phyloP scores from a whole-genome alignment of 257 asterid species.

The Petunia axillaris region DNA sequence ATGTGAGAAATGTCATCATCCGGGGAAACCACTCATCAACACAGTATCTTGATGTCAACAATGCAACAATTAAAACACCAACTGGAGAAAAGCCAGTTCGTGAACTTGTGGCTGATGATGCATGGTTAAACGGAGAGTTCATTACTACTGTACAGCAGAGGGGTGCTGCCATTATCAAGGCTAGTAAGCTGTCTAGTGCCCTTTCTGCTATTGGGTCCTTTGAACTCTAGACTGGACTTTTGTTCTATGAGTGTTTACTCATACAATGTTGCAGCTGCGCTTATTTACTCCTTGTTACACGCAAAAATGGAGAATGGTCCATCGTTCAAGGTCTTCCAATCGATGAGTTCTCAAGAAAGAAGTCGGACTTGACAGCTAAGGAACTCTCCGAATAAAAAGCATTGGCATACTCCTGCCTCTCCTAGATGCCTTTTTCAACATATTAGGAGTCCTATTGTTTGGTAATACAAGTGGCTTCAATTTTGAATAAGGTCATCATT shows the following conservation, averaged over 20 bases:
- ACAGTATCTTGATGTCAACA: conserved; percentile 90
- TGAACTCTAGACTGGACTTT: conserved; percentile 97
- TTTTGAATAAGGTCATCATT: conserved; percentile 41
- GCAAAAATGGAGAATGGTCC: conserved; percentile 89
- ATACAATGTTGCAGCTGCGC: conserved; percentile 79
- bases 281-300: conserved; percentile 87
- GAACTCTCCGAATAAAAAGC: conserved; percentile 87
- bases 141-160: conserved; percentile 83
- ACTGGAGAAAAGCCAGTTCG: conserved; percentile 80
- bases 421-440: background rate
- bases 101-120: conserved; percentile 66
- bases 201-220: conserved; percentile 91
- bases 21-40: conserved; percentile 95
- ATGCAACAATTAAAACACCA: conserved; percentile 71
- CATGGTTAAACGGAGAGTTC: conserved; percentile 82
- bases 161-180: conserved; percentile 93
- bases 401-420: conserved; percentile 75
- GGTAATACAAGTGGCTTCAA: conserved; percentile 31
- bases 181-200: conserved; percentile 88
- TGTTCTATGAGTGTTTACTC: conserved; percentile 96
- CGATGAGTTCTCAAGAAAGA: conserved; percentile 74
- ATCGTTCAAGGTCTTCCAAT: conserved; percentile 85
- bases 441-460: background rate
- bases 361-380: conserved; percentile 69
- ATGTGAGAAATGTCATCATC: conserved; percentile 76